Evolutionary conservation across 306 rosid genomes (phyloP).

Genomic region (Vigna nakashimae): DNA sequence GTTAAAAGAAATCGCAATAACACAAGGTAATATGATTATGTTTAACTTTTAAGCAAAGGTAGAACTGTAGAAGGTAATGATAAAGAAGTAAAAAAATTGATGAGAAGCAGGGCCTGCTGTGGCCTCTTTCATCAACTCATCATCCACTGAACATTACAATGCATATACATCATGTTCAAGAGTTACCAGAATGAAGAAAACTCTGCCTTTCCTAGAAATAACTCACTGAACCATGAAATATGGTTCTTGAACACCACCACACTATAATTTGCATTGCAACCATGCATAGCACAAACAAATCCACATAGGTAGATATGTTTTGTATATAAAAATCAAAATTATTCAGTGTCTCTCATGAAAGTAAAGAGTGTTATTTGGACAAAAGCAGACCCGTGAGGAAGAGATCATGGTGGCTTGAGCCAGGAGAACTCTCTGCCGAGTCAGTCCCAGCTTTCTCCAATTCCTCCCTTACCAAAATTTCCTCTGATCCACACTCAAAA

Average conservation of each 20-base stretch:
- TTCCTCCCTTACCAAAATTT: conserved; percentile 57
- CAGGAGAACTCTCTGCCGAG: conserved; percentile 59
- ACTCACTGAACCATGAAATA: conserved; percentile 50
- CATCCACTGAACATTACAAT: conserved; percentile 54
- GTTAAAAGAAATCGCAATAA: conserved; percentile 3
- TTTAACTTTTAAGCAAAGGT: conserved; percentile 36
- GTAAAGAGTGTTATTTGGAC: conserved; percentile 44
- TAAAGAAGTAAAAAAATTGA: conserved; percentile 24
- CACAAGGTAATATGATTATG: conserved; percentile 2
- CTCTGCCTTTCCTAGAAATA: conserved; percentile 37
- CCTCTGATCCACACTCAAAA: conserved; percentile 57
- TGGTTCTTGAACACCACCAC: conserved; percentile 44
- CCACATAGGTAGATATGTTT: conserved; percentile 51
- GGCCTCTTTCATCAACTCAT: conserved; percentile 71
- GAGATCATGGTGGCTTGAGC: conserved; percentile 70
- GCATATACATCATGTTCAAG: conserved; percentile 36
- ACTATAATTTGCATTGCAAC: conserved; percentile 44
- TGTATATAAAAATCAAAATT: conserved; percentile 34
- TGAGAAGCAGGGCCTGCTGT: conserved; percentile 56
- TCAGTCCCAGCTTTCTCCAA: conserved; percentile 47
- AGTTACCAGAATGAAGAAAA: conserved; percentile 33
- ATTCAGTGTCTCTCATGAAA: conserved; percentile 38
- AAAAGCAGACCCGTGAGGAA: conserved; percentile 63
- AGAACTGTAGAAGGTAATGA: conserved; percentile 13
- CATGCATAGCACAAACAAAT: conserved; percentile 60